A percentile compares a stretch with the other conserved stretches of the same genome.
phyloP scores from a whole-genome alignment of 805 yeast genomes.

The Metschnikowia shivogae region DNA sequence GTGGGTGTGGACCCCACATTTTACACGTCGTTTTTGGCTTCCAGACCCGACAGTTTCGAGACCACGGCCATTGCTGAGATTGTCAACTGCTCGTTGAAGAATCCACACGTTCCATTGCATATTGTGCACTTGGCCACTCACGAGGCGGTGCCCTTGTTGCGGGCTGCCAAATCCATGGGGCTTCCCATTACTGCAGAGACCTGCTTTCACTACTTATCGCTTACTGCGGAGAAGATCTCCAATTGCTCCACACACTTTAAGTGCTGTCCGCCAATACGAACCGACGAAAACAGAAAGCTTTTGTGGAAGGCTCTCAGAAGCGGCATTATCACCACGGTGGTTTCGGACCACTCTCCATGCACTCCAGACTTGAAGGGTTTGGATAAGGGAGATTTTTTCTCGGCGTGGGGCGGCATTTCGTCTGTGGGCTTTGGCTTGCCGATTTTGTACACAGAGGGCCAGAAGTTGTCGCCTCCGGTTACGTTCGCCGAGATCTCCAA shows the following conservation, averaged over 20 bases:
- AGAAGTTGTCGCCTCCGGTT: slow-evolving; percentile 47
- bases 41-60: slow-evolving; percentile 87
- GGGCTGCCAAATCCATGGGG: slow-evolving; percentile 54
- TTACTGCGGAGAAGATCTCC: slow-evolving; percentile 74
- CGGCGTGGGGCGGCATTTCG: slow-evolving; percentile 96
- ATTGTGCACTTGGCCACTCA: slow-evolving; percentile 88
- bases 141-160: slow-evolving; percentile 71
- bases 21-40: slow-evolving; percentile 70
- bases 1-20: slow-evolving; percentile 53
- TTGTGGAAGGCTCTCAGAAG: slow-evolving; percentile 76
- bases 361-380: slow-evolving; percentile 85
- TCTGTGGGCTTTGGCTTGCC: slow-evolving; percentile 91
- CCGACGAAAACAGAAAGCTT: slow-evolving; percentile 61
- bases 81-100: slow-evolving; percentile 53
- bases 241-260: slow-evolving; percentile 78
- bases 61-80: slow-evolving; percentile 76
- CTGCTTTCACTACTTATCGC: slow-evolving; percentile 84
- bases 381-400: slow-evolving; percentile 78
- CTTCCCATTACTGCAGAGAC: slow-evolving; percentile 83
- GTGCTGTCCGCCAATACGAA: slow-evolving; percentile 93
- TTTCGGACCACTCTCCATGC: slow-evolving; percentile 95
- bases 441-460: slow-evolving; percentile 71
- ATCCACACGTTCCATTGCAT: slow-evolving; percentile 68
- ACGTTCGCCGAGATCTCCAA: slow-evolving; percentile 57
- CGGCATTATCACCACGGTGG: slow-evolving; percentile 74